Base-by-base conservation (phyloP, 257 asterid species). In the Ophiorrhiza pumila region DNA sequence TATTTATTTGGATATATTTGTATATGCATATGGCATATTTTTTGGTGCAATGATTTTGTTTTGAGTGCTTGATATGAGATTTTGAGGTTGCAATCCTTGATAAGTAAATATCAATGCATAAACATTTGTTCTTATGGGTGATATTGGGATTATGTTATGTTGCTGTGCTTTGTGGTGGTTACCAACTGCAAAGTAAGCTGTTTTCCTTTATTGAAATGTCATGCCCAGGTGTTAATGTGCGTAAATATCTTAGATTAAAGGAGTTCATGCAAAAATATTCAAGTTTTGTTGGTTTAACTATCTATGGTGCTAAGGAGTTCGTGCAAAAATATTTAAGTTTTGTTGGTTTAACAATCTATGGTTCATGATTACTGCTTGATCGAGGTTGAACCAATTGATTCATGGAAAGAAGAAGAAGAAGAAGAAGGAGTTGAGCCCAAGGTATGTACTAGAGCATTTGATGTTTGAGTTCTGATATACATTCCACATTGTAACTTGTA, bases 331-430 rank as follows among this genome's bases (percentile, higher is more conserved):
- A 20, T 18, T 47, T 5, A 18, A 20, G 56, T n/a, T n/a, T n/a
- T n/a, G n/a, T n/a, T n/a, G n/a, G n/a, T n/a, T n/a, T n/a, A n/a
- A n/a, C n/a, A n/a, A n/a, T n/a, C n/a, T n/a, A n/a, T n/a, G n/a
- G n/a, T n/a, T n/a, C n/a, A n/a, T n/a, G n/a, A n/a, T n/a, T 4
- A 49, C 9, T 13, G 4, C 9, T 50, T 65, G 39, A 14, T 20
- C 18, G 97, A 94, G 41, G 85, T 83, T 72, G 97, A 87, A 29
- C 97, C 99, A 2, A 87, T 90, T 80, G 97, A 88, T 72, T 78
- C 75, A 4, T 94, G 99, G 99, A 97, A 94, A 83, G 97, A 91
- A 77, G 99, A 91, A 77, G 98, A 87, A n/a, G n/a, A n/a, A n/a
- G n/a, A n/a, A 76, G 97, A 91, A 64, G 95, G 87, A 43, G 85